These are phyloP conservation scores for Sclerospora graminicola DNA, from an alignment of 352 stramenopile species.

Conservation along the genomic window DNA sequence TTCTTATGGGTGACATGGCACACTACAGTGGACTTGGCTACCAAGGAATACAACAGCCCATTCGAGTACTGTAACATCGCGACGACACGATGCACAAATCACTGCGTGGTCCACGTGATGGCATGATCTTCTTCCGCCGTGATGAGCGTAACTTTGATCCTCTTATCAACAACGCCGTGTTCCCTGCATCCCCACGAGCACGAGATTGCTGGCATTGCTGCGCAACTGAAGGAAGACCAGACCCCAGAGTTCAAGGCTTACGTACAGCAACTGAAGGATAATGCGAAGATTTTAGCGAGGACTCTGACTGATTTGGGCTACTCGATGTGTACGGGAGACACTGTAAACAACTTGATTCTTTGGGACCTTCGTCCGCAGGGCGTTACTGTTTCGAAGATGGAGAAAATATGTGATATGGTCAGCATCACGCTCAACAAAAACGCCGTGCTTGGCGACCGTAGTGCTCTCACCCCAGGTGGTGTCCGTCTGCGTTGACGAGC, in stretches of 20 bases:
- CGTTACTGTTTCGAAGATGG: constrained; percentile 97
- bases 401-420: constrained; percentile 96
- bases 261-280: constrained; percentile 89
- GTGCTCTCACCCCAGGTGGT: constrained; percentile 90
- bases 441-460: constrained; percentile 93
- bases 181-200: constrained; percentile 97
- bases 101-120: constrained; percentile 93
- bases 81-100: constrained; percentile 99
- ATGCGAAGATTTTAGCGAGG: constrained; percentile 89
- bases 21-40: constrained; percentile 98
- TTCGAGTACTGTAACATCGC: constrained; percentile 99
- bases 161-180: constrained; percentile 98
- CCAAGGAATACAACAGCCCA: constrained; percentile 87
- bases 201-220: constrained; percentile 97
- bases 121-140: constrained; percentile 99
- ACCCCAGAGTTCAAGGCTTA: constrained; percentile 97
- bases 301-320: constrained; percentile 91
- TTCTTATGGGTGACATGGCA: constrained; percentile 99
- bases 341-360: constrained; percentile 98
- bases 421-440: constrained; percentile 99
- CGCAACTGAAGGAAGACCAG: constrained; percentile 96
- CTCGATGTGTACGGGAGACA: constrained; percentile 94
- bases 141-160: constrained; percentile 90
- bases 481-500: constrained; percentile 94
- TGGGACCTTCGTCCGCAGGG: constrained; percentile 94